A percentile compares a stretch with the other conserved stretches of the same genome.
phyloP scores from a whole-genome alignment of 2,329 filamentous ascomycete genomes.

The Echinosphaeria canescens region DNA sequence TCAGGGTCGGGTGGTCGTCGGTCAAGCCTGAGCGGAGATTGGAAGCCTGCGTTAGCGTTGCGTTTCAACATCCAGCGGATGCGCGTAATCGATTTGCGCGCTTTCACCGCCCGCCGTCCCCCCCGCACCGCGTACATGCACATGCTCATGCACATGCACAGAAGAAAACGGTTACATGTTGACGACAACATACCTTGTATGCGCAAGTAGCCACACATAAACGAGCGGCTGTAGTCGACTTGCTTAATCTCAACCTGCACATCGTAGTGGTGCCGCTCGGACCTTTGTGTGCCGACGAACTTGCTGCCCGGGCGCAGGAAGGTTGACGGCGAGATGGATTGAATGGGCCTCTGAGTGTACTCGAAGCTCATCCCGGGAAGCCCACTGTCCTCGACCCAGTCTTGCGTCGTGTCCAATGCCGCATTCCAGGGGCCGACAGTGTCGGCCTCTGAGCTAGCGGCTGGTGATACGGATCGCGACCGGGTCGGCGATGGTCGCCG shows the following conservation, averaged over 20 bases:
- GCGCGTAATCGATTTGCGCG: no score
- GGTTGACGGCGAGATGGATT: conserved; percentile 64
- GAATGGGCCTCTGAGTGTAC: conserved; percentile 20
- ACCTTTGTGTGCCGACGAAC: conserved; percentile 81
- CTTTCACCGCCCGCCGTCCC: no score
- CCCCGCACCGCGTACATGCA: no score
- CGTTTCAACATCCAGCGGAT: conserved; percentile 4
- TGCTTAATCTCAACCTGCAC: conserved; percentile 96
- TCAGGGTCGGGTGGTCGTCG: conserved; percentile 89
- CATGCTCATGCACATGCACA: no score
- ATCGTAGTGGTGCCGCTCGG: conserved; percentile 80
- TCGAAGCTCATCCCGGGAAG: conserved; percentile 11
- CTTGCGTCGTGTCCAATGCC: conserved; percentile 7
- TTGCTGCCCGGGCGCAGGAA: conserved; percentile 72
- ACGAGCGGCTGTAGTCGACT: conserved; percentile 85
- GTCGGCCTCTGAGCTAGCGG: no score
- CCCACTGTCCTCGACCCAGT: conserved; percentile 10
- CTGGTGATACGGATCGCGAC: no score
- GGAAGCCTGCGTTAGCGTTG: conserved; percentile 1
- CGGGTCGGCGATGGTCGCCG: no score
- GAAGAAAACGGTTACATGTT: no score
- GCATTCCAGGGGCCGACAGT: conserved; percentile 13
- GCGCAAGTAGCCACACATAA: conserved; percentile 81
- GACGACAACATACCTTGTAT: conserved; percentile 76
- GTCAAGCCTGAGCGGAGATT: conserved; percentile 45